These are phyloP conservation scores for Coemansia sp. DNA, from an alignment of 192 early-diverging fungal genomes.

Conservation along the genomic window DNA sequence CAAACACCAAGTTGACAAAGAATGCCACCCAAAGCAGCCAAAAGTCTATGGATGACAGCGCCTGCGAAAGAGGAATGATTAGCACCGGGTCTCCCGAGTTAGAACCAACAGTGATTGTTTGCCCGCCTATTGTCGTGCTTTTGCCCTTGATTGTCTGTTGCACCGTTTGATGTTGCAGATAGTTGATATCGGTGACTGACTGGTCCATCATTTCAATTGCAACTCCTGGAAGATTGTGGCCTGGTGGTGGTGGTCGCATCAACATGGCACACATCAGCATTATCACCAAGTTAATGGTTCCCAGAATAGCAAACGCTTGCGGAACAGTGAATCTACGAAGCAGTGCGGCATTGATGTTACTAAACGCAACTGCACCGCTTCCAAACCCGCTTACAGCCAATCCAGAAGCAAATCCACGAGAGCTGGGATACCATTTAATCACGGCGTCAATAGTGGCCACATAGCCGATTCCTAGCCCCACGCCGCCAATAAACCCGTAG, in stretches of 20 bases:
- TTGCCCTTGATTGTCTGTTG: constrained; percentile 52
- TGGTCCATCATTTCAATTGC: constrained; percentile 53
- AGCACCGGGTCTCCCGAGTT: constrained; percentile 56
- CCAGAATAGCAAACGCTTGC: constrained; percentile 63
- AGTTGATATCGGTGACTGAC: constrained; percentile 34
- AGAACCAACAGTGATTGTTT: constrained; percentile 54
- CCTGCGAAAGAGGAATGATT: constrained; percentile 54
- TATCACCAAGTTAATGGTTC: constrained; percentile 59
- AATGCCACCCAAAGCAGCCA: constrained; percentile 63
- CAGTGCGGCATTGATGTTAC: constrained; percentile 61
- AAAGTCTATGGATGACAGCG: constrained; percentile 59
- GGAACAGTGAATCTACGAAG: constrained; percentile 57
- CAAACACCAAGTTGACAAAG: constrained; percentile 63
- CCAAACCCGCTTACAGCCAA: constrained; percentile 79
- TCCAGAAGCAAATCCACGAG: constrained; percentile 71
- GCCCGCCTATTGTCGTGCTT: constrained; percentile 39
- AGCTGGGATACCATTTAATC: constrained; percentile 77
- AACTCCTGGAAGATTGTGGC: constrained; percentile 58
- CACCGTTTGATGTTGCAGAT: constrained; percentile 23
- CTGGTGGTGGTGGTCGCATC: constrained; percentile 61
- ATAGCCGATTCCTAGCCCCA: constrained; percentile 70
- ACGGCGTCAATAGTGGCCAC: constrained; percentile 73
- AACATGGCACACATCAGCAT: constrained; percentile 63
- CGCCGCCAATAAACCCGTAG: constrained; percentile 69
- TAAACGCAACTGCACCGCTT: constrained; percentile 66